Conservation (phyloP, 352 stramenopile genomes). For the Pythium dissotocum region DNA sequence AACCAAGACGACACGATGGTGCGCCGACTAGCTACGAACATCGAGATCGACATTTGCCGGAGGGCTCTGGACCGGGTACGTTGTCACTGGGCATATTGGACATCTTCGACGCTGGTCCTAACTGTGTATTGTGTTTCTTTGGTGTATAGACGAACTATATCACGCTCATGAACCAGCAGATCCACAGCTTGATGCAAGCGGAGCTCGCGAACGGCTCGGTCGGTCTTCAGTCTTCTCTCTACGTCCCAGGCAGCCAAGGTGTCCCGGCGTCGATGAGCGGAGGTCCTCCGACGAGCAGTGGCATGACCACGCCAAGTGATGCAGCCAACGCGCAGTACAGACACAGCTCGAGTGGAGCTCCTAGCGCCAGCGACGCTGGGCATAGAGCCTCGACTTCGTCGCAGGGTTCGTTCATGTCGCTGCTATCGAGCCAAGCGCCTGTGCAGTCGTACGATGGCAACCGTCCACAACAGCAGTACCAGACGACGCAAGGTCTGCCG, state of each 20-base stretch:
- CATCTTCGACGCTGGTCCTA: no score
- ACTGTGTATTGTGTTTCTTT: neutral
- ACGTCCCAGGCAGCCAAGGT: conserved; percentile 22
- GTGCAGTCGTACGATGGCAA: conserved; percentile 16
- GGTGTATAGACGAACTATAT: conserved; percentile 53
- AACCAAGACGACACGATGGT: conserved; percentile 54
- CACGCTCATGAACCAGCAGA: conserved; percentile 54
- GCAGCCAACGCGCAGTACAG: neutral
- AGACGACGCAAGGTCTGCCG: conserved; percentile 5
- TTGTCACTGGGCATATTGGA: neutral
- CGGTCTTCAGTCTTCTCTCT: conserved; percentile 26
- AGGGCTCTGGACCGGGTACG: conserved; percentile 43
- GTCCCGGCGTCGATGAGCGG: conserved; percentile 11
- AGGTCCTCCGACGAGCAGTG: neutral
- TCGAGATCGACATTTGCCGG: conserved; percentile 71
- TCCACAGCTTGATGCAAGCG: conserved; percentile 63
- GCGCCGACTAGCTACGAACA: conserved; percentile 55
- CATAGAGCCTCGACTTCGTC: conserved; percentile 10
- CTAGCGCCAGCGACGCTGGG: neutral
- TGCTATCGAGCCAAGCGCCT: conserved; percentile 26
- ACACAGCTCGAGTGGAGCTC: neutral
- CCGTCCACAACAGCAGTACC: conserved; percentile 16
- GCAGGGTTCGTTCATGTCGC: conserved; percentile 32
- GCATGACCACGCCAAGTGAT: conserved; percentile 3
- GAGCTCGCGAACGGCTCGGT: conserved; percentile 32